Evolutionary conservation across 169 alveolate genomes (phyloP).

Genomic region (Cryptosporidium tyzzeri): DNA sequence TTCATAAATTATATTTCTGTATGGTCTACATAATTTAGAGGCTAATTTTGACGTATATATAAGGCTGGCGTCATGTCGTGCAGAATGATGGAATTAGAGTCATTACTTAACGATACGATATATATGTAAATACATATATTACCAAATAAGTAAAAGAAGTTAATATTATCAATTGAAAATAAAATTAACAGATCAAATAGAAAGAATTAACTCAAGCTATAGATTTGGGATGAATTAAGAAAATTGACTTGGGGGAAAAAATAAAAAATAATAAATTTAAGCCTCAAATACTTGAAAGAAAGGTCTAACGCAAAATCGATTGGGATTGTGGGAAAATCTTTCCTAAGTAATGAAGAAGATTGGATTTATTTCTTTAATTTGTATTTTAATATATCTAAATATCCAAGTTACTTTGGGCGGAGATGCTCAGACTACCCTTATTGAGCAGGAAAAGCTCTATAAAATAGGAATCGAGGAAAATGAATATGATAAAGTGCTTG

Average conservation of each 20-base stretch:
- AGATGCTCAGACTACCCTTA: constrained; percentile 8
- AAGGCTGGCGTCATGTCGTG: constrained; percentile 20
- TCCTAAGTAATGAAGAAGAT: constrained; percentile 27
- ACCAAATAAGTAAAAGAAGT: neutral
- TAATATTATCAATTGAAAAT: neutral
- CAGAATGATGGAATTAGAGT: constrained; percentile 1
- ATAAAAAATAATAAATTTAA: neutral
- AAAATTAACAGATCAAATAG: neutral
- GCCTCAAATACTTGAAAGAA: neutral
- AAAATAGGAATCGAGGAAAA: constrained; percentile 4
- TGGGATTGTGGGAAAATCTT: neutral
- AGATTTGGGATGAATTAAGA: constrained; percentile 5
- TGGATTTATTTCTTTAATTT: neutral
- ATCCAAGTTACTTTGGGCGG: neutral
- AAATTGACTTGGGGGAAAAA: neutral
- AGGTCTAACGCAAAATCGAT: neutral
- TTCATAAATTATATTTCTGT: neutral
- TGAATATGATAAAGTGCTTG: constrained; percentile 34
- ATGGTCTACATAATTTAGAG: constrained; percentile 29
- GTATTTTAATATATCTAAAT: neutral
- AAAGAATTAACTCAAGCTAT: neutral
- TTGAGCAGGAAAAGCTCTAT: constrained; percentile 3
- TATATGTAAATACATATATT: neutral
- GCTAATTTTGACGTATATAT: constrained; percentile 26
- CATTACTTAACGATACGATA: constrained; percentile 14